Percentiles rank a stretch among this genome's conserved stretches.
phyloP scores from a whole-genome alignment of 345 rosid genomes.

The Populus nigra region DNA sequence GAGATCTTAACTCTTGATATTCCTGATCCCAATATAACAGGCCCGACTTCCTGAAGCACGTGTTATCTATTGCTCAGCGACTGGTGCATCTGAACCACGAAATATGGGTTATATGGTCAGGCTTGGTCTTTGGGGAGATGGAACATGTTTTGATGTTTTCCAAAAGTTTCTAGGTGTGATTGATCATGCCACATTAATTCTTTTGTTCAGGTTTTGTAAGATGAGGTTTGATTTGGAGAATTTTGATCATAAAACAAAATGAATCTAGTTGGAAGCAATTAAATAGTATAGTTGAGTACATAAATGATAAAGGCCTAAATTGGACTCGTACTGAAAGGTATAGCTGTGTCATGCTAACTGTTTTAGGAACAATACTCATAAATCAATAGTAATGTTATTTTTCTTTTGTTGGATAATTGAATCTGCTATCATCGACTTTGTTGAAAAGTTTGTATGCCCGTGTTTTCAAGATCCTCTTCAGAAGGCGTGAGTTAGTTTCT shows the following conservation, averaged over 20 bases:
- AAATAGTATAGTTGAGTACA: not conserved
- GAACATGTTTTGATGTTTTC: slow-evolving; percentile 80
- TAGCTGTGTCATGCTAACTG: not conserved
- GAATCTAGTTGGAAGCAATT: not conserved
- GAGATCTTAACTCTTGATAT: slow-evolving; percentile 16
- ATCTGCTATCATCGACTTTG: not conserved
- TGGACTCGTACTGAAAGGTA: not conserved
- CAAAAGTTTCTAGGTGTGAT: slow-evolving; percentile 64
- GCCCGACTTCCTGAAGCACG: slow-evolving; percentile 94
- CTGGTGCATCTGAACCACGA: slow-evolving; percentile 99
- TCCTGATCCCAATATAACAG: slow-evolving; percentile 47
- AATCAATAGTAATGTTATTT: not conserved
- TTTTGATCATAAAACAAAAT: too few species aligned
- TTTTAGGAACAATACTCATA: not conserved
- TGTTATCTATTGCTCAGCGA: slow-evolving; percentile 96
- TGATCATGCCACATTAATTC: not conserved
- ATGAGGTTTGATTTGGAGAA: not conserved
- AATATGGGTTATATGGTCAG: slow-evolving; percentile 99
- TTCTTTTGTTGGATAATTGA: not conserved
- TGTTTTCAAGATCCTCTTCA: not conserved
- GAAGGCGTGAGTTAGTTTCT: not conserved
- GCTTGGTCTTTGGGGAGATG: slow-evolving; percentile 99
- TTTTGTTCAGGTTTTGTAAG: not conserved
- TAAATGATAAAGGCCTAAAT: not conserved
- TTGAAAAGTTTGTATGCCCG: not conserved